These are phyloP conservation scores for Cadophora gregata DNA, from an alignment of 2,329 filamentous ascomycete genomes.

Conservation along the genomic window DNA sequence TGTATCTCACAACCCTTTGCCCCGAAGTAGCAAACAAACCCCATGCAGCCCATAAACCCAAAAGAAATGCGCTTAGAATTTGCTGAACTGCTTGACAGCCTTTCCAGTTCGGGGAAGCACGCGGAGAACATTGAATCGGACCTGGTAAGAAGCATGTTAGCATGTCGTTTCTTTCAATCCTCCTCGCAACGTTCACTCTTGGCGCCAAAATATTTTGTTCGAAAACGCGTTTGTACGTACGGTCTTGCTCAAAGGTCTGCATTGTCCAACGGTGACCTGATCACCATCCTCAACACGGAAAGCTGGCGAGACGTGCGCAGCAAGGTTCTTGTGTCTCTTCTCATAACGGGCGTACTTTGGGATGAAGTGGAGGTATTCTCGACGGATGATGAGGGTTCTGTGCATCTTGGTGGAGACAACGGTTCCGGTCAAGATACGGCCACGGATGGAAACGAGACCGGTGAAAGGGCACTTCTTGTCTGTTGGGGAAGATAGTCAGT, in stretches of 20 bases:
- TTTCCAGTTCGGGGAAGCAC: constrained; percentile 98
- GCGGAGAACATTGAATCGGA: constrained; percentile 99
- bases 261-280: constrained; percentile 99
- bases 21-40: constrained; percentile 44
- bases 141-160: constrained; percentile 55
- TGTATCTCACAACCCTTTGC: constrained; percentile 42
- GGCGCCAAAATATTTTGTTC: not conserved
- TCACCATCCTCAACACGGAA: constrained; percentile 99
- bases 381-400: constrained; percentile 98
- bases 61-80: constrained; percentile 76
- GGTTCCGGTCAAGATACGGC: constrained; percentile 99
- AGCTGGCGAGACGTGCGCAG: constrained; percentile 97
- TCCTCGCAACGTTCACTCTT: not conserved
- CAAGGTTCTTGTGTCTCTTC: constrained; percentile 99
- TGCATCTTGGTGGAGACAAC: constrained; percentile 99
- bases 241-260: constrained; percentile 99
- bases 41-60: constrained; percentile 44
- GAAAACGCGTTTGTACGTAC: constrained; percentile 64
- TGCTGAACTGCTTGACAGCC: constrained; percentile 96
- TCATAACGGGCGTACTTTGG: constrained; percentile 99
- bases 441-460: constrained; percentile 98
- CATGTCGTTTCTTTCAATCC: constrained; percentile 1
- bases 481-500: constrained; percentile 49
- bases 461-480: constrained; percentile 99
- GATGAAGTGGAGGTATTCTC: constrained; percentile 99